Evolutionary conservation across 495 filamentous ascomycete genomes (phyloP).

Genomic region (Xylaria curta): DNA sequence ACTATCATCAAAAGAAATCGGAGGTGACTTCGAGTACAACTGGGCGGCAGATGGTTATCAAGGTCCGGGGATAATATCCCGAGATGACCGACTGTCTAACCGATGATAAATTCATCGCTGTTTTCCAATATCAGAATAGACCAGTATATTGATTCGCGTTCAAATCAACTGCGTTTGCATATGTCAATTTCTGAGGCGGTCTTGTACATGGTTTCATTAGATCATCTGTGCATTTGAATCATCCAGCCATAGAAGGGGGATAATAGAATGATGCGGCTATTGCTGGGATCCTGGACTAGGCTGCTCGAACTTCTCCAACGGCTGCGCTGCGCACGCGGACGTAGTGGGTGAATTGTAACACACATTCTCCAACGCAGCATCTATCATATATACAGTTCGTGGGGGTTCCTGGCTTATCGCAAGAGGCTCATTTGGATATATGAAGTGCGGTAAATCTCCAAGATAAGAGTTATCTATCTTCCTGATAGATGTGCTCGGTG

Average conservation of each 20-base stretch:
- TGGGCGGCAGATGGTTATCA: background rate
- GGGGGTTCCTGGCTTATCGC: constrained; percentile 1
- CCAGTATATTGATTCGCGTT: constrained; percentile 10
- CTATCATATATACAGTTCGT: background rate
- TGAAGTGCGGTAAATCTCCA: background rate
- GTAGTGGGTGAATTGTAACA: background rate
- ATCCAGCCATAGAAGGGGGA: background rate
- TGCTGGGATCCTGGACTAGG: background rate
- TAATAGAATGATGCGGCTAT: background rate
- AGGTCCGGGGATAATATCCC: background rate
- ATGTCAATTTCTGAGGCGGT: background rate
- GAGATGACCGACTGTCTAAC: background rate
- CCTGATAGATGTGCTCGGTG: background rate
- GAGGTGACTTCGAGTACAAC: background rate
- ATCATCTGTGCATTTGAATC: background rate
- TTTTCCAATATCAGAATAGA: background rate
- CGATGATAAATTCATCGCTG: background rate
- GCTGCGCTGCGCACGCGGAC: background rate
- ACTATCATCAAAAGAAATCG: constrained; percentile 12
- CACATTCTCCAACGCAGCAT: background rate
- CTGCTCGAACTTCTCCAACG: background rate
- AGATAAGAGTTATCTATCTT: background rate
- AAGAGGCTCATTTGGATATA: constrained; percentile 12
- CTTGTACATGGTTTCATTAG: background rate
- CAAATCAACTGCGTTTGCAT: background rate